Evolutionary conservation across 2,329 filamentous ascomycete genomes (phyloP), one percentile per base, ranked within the genome.

Genomic region (Trichoderma lentiforme): DNA sequence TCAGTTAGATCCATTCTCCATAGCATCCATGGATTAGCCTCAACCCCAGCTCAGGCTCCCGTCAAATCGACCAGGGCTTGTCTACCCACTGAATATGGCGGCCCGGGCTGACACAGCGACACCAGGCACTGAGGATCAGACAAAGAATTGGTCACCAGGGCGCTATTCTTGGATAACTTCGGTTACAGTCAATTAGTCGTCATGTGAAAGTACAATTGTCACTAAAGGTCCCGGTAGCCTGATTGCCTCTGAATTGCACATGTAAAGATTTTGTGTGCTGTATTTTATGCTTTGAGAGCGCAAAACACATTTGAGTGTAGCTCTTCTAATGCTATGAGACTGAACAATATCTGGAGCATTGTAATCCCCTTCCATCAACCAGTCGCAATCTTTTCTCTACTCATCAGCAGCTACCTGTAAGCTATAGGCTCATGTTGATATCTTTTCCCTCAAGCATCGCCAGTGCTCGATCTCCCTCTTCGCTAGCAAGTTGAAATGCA

Each of bases 401-500:
- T 24, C 18, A 36, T 28, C 7, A 39, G 6, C 12, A 11, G 9
- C 8, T 6, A 3, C 4, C 9, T 11, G 1, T 18, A 21, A n/a
- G 47, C 14, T 67, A 67, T 51, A 57, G 28, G 24, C 15, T 36
- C 34, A 7, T 36, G 14, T 36, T 67, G 15, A 34, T 12, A 6
- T 58, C 51, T 3, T 26, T 26, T 4, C n/a, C 51, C 8, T 9
- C 32, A 14, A 26, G 12, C 12, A 12, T 26, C 30, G 34, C 67
- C 68, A 72, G 24, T 8, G 71, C 71, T 30, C 67, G 67, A 12
- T 60, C 21, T 34, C 71, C 71, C 15, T 72, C 71, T 47, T 72
- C 67, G 36, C 58, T 60, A 7, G 47, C 67, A 32, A 71, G 67
- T 24, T 72, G 66, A 30, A 71, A 72, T 12, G 66, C 65, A 47